Base-by-base conservation (phyloP, 1,139 yeast genomes). In the Taphrina communis region DNA sequence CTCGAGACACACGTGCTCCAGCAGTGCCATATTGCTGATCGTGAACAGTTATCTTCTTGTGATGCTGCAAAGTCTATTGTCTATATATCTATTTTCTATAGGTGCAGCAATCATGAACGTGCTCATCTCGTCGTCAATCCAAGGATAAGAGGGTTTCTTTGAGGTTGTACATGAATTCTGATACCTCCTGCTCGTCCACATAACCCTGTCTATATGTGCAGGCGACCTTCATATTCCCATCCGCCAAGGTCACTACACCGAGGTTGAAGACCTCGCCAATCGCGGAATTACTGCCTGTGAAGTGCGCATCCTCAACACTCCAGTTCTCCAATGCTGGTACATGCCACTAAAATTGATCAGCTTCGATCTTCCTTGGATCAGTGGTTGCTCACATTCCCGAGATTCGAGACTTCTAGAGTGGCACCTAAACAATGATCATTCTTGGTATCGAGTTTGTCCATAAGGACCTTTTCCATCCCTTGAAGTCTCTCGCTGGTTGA, bases 201-300 rank as follows among this genome's bases (percentile, higher is more conserved):
- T 35, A 63, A 25, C 61, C 55, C 17, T 41, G 48, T 11, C 55
- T 56, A 12, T 44, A 63, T 11, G 55, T 63, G 42, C 59, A 63
- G 17, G 52, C 42, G 38, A 63, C 8, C 12, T 57, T 56, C 67
- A 63, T 63, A 21, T 12, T 11, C n/a, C 67, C 67, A 1, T 56
- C 67, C 3, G 67, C 44, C 46, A 63, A 12, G 19, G 67, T 63
- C n/a, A 46, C 61, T 6, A 63, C 61, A 19, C 67, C 59, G n/a
- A 63, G 36, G 17, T 55, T 55, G 48, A 55, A 36, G 6, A 53
- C 35, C 48, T 63, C 67, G 1, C 67, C 67, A 11, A 63, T 46
- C 9, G 61, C n/a, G 6, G 61, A 56, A 44, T 63, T 63, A 12
- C 46, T n/a, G 25, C 67, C 67, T 6, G 61, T 31, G 46, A 63